Conservation (phyloP, 1,284 basidiomycete genomes). For the Fomitopsis betulina region DNA sequence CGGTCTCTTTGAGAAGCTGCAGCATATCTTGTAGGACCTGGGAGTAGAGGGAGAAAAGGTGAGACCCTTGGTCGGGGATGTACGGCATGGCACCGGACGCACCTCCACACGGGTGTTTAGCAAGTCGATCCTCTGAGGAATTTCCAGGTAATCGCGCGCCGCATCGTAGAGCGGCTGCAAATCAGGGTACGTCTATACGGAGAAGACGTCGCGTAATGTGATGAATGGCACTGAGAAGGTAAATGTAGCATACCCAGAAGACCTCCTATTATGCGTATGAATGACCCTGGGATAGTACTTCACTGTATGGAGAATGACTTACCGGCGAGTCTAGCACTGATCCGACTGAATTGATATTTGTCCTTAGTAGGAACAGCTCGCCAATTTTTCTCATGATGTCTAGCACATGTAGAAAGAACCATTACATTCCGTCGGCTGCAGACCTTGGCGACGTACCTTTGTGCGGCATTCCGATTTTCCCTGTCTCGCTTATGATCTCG, state of each 20-base stretch:
- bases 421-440: neutral
- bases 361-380: conserved; percentile 88
- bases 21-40: conserved; percentile 97
- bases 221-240: neutral
- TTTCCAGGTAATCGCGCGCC: conserved; percentile 90
- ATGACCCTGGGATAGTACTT: neutral
- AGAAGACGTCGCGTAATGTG: neutral
- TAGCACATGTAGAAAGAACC: conserved; percentile 20
- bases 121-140: conserved; percentile 90
- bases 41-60: neutral
- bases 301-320: conserved; percentile 28
- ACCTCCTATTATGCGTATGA: conserved; percentile 58
- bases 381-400: conserved; percentile 99
- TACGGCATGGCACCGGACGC: conserved; percentile 9
- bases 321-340: conserved; percentile 94
- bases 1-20: conserved; percentile 91
- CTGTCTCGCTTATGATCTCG: conserved; percentile 89
- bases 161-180: conserved; percentile 94
- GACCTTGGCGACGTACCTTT: conserved; percentile 43
- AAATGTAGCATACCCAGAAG: conserved; percentile 68
- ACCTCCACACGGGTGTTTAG: conserved; percentile 94
- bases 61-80: neutral
- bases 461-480: conserved; percentile 87
- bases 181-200: conserved; percentile 77
- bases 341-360: conserved; percentile 94